Evolutionary conservation across 2,329 filamentous ascomycete genomes (phyloP).

Genomic region (Diaporthe sp.): DNA sequence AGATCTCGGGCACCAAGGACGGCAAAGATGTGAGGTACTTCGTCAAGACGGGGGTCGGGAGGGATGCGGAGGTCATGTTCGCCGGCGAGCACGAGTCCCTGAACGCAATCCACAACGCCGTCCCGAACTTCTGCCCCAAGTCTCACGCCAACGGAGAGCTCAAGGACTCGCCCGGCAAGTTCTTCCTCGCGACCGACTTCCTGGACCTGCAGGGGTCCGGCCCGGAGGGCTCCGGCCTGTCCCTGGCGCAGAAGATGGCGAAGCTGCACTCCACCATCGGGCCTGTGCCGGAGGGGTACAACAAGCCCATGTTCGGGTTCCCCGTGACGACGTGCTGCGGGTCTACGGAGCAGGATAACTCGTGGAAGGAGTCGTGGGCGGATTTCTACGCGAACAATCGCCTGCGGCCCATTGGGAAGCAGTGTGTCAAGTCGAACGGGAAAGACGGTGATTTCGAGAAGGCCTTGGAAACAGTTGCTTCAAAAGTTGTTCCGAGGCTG

Average conservation of each 20-base stretch:
- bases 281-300: constrained; percentile 70
- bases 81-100: constrained; percentile 85
- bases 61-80: constrained; percentile 77
- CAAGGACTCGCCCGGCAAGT: constrained; percentile 61
- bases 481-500: constrained; percentile 79
- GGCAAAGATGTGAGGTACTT: constrained; percentile 64
- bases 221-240: constrained; percentile 60
- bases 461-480: constrained; percentile 74
- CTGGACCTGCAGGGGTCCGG: constrained; percentile 70
- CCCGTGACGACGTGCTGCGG: constrained; percentile 89
- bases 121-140: constrained; percentile 81
- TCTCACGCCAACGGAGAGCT: constrained; percentile 79
- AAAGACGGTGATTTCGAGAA: constrained; percentile 70
- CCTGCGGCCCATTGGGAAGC: constrained; percentile 73
- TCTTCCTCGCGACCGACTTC: constrained; percentile 82
- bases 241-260: constrained; percentile 82
- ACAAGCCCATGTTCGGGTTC: constrained; percentile 81
- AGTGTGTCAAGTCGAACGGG: constrained; percentile 72
- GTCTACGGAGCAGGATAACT: constrained; percentile 84
- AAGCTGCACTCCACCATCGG: constrained; percentile 82
- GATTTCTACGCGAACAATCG: constrained; percentile 87
- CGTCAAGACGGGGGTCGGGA: constrained; percentile 76
- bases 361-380: constrained; percentile 80
- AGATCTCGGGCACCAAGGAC: constrained; percentile 44
- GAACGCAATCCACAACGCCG: constrained; percentile 79